Base-by-base conservation (phyloP, 768 basidiomycete genomes). In the Suillus subaureus region DNA sequence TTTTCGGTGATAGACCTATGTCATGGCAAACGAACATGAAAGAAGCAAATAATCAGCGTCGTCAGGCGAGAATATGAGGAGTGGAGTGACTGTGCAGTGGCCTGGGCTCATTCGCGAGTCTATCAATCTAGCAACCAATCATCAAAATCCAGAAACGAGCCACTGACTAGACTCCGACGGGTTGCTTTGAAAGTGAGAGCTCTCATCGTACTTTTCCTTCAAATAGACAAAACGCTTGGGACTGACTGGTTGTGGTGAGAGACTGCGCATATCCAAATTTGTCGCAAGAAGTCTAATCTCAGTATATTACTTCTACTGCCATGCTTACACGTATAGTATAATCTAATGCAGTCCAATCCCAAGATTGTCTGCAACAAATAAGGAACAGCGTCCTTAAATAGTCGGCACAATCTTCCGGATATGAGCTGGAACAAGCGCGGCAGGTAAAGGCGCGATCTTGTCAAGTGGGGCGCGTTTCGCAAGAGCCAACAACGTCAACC, bases 381-480 rank as follows among this genome's bases (percentile, higher is more conserved):
- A 1, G 8, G 9, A 35, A 35, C 35, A 35, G 35, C 9, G 35
- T 35, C 35, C 35, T 33, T 67, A 70, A 56, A 70, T 65, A 13
- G 85, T 88, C 23, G 89, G 89, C 15, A 92, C 86, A 66, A 86
- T 84, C 69, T 82, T 81, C 60, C 89, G 81, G 62, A 91, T 85
- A 70, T 85, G 82, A 69, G 87, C 86, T 2, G 89, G 90, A 2
- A 91, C 88, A 56, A 92, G 74, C 54, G 89, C 87, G 49, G 83
- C 79, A 11, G 89, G 89, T 47, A 92, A 72, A 37, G 80, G 81
- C 18, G 87, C 88, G 62, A 92, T 89, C 65, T 83, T 87, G 70
- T 91, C 89, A 66, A 92, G 72, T 2, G 92, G 92, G 12, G 91
- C 91, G 7, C 91, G 84, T 72, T 92, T 92, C 64, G 90, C 89